Evolutionary conservation across 345 rosid genomes (phyloP).

Genomic region (Euphorbia peplus): DNA sequence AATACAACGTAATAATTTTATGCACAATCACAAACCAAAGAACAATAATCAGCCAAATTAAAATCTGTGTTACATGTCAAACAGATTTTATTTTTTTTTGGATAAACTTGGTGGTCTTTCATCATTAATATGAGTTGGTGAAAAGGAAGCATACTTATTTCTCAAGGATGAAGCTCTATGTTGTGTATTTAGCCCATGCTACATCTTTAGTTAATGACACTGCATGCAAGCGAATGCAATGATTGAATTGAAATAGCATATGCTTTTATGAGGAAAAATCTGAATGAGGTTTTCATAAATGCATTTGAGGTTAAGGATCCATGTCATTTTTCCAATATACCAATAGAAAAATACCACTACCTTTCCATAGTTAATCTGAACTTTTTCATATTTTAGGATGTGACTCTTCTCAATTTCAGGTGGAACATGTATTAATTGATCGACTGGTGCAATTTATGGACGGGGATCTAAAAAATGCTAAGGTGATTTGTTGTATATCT

Average conservation of each 20-base stretch:
- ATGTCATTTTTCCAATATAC: background rate
- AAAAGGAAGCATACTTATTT: background rate
- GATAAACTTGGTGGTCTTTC: background rate
- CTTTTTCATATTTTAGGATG: constrained; percentile 9
- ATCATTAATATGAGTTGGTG: background rate
- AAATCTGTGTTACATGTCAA: background rate
- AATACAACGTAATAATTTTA: background rate
- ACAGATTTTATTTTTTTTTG: background rate
- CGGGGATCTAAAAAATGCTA: constrained; percentile 68
- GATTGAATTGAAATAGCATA: background rate
- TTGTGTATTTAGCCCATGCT: background rate
- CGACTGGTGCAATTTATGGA: constrained; percentile 56
- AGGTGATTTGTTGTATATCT: constrained; percentile 38
- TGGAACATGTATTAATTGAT: constrained; percentile 73
- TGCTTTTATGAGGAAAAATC: background rate
- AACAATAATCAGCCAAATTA: background rate
- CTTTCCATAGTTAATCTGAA: background rate
- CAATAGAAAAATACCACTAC: background rate
- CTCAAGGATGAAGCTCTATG: background rate
- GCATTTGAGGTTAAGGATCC: background rate
- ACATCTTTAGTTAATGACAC: background rate
- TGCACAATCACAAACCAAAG: background rate
- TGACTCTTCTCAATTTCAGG: constrained; percentile 38
- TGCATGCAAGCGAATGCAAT: background rate
- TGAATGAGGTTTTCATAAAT: background rate